A percentile compares a stretch with the other conserved stretches of the same genome.
These are phyloP conservation scores for Immersiella caudata DNA, from an alignment of 495 filamentous ascomycete species.

Conservation along the genomic window DNA sequence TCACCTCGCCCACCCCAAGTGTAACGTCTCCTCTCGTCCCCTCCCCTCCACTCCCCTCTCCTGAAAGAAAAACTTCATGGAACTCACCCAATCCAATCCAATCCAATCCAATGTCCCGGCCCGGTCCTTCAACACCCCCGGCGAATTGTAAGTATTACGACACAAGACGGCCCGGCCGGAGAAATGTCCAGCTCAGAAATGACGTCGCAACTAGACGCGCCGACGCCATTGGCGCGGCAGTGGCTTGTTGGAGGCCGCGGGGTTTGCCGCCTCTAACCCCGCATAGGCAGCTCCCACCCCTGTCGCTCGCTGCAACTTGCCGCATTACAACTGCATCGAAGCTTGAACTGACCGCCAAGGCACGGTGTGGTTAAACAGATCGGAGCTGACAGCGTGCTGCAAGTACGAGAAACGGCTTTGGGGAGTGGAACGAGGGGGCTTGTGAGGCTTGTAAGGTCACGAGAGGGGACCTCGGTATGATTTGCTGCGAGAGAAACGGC, in stretches of 20 bases:
- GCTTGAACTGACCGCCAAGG: background rate
- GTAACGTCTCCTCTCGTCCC: background rate
- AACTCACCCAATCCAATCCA: background rate
- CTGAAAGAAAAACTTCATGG: background rate
- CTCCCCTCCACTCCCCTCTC: background rate
- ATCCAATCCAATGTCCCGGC: background rate
- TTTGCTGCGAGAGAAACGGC: too few species aligned
- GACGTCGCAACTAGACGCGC: background rate
- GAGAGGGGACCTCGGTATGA: too few species aligned
- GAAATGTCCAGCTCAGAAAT: background rate
- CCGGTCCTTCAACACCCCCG: background rate
- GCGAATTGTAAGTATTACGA: background rate
- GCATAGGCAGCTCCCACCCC: background rate
- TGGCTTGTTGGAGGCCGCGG: background rate
- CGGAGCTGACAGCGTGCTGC: too few species aligned
- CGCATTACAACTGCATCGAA: background rate
- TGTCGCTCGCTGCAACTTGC: too few species aligned
- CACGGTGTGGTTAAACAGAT: background rate
- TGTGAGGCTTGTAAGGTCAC: background rate
- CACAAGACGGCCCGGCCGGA: background rate
- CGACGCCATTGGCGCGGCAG: background rate
- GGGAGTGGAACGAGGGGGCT: background rate
- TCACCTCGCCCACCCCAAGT: background rate
- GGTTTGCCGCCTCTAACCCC: background rate
- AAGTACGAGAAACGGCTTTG: background rate